Evolutionary conservation across 1,139 yeast species (phyloP), one percentile per base, ranked within the genome.

Genomic region (Saccharomyces hybrid): DNA sequence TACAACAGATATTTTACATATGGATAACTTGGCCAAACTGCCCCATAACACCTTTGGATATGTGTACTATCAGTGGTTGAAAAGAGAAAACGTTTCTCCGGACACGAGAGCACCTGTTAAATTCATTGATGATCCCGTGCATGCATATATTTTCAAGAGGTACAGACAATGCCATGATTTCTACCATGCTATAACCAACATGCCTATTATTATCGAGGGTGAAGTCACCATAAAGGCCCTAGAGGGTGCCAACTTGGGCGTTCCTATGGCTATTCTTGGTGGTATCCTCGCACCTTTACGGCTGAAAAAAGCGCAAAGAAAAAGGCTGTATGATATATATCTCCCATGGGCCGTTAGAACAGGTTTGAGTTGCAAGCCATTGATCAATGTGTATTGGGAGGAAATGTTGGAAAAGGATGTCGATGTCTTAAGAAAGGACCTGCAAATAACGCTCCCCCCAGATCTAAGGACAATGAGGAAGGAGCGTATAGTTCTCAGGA

Each of bases 161-260:
- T 93, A 93, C 70, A 80, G 99, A 52, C 98, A 93, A 68, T 91
- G 97, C 67, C 99, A 93, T 65, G 99, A 93, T 69, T 93, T 93
- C 65, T 93, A 90, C 67, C 99, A 93, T 69, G 89, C 98, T 1
- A 78, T 93, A 44, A 86, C 96, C 0, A 95, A 96, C 7, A 77
- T 89, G 52, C 98, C 98, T 0, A 88, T 91, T 48, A 85, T 88
- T 46, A 82, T 95, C 62, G 99, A 93, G 66, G 99, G 99, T 16
- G 99, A 93, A 68, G 86, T 93, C 52, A 89, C 97, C 0, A 87
- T 93, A 27, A 93, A 93, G 71, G 87, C 91, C 28, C 83, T 95
- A 63, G 99, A 93, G 70, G 95, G 84, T 67, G 86, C 93, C 70
- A 93, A 93, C 69, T 80, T 93, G 57, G 96, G 97, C 2, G 81